Evolutionary conservation across 352 stramenopile species (phyloP).

Genomic region (Phytophthora hybrid): DNA sequence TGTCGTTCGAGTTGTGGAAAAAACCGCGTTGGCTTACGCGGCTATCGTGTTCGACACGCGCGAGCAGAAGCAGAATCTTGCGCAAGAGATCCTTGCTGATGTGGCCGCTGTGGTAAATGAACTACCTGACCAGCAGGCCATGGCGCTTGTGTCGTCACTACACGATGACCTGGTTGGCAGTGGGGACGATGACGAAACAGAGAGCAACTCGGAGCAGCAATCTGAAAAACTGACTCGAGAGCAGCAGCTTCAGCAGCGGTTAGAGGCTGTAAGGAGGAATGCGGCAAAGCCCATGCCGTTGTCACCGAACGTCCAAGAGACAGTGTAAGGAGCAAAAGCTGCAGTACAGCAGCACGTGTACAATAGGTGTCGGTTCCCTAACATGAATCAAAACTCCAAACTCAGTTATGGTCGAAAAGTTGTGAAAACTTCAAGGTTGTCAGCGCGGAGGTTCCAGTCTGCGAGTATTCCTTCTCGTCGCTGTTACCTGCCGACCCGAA

Average conservation of each 20-base stretch:
- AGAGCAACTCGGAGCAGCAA: conserved; percentile 19
- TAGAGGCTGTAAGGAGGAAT: conserved; percentile 42
- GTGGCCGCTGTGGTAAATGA: conserved; percentile 62
- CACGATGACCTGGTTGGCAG: conserved; percentile 56
- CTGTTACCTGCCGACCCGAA: conserved; percentile 1
- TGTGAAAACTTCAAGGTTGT: conserved; percentile 28
- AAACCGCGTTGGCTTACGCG: conserved; percentile 61
- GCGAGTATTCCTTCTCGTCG: conserved; percentile 14
- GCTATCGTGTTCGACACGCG: conserved; percentile 73
- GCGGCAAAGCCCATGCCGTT: conserved; percentile 4
- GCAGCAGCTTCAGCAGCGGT: conserved; percentile 41
- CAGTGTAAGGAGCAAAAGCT: conserved; percentile 36
- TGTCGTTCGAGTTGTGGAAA: conserved; percentile 69
- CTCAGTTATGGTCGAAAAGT: conserved; percentile 26
- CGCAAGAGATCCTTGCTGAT: conserved; percentile 69
- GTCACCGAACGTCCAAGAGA: conserved; percentile 27
- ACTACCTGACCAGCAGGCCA: conserved; percentile 62
- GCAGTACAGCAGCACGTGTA: conserved; percentile 31
- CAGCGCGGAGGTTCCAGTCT: conserved; percentile 6
- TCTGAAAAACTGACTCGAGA: conserved; percentile 20
- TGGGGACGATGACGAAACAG: conserved; percentile 28
- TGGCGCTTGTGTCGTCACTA: conserved; percentile 57
- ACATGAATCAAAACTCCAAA: conserved; percentile 37
- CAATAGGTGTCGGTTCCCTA: conserved; percentile 29
- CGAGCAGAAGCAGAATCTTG: conserved; percentile 60